Base-by-base conservation (phyloP, 2,329 filamentous ascomycete genomes). In the Aschersonia sp. region DNA sequence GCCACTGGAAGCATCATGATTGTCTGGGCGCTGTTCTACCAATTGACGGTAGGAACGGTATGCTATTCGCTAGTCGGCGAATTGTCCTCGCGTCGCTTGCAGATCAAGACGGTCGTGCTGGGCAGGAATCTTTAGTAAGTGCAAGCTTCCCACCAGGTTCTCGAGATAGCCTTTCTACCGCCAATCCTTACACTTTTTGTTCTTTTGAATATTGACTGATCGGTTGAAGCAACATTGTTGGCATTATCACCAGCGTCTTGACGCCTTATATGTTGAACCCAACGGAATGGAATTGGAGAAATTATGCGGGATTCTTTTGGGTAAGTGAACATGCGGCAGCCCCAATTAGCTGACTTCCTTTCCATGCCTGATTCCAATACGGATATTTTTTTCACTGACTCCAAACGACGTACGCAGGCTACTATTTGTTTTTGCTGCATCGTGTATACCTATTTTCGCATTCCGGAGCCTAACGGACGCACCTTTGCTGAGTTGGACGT, bases 211-310 rank as follows among this genome's bases (percentile, higher is more conserved):
- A 5, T 12, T 33, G 5, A 32, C 46, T 50, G 49, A 46, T 9
- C 9, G n/a, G 5, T 14, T 35, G 30, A 45, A 78, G 76, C 71
- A 89, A 92, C 58, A 69, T 94, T 46, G 84, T 89, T 42, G 83
- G 78, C 53, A 94, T 96, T 54, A 67, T 94, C 56, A 86, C 81
- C 59, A 82, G 79, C 46, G 83, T 94, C 4, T 65, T 95, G 41
- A 94, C 87, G 0, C 88, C 88, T 0, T 94, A 94, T 66, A 95
- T 95, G 88, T 74, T 94, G 42, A 95, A 95, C 66, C 87, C 88
- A 0, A 74, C 71, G 1, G 83, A 79, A 0, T 95, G 89, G 88
- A 71, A 94, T 64, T 95, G 87, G 88, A 73, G 78, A 51, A 92
- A 92, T 66, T 92, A 77, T 57, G 78, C 87, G 0, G 87, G 88